phyloP scores from a whole-genome alignment of 306 rosid species.

The Oemleria cerasiformis region DNA sequence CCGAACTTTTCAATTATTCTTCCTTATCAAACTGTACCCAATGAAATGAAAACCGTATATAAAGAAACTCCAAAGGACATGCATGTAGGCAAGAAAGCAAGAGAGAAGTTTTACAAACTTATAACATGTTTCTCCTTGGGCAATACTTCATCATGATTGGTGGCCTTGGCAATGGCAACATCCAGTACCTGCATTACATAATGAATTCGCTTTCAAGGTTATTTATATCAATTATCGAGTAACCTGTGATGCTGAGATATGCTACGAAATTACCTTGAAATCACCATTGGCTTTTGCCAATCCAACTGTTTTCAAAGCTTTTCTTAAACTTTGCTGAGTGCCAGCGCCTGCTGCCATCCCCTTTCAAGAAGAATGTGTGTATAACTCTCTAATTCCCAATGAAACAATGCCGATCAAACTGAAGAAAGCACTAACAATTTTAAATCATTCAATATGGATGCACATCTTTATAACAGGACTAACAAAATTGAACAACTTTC shows the following conservation, averaged over 20 bases:
- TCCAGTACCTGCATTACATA: constrained; percentile 5
- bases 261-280: constrained; percentile 6
- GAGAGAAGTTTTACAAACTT: constrained; percentile 1
- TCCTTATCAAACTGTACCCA: background rate
- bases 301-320: constrained; percentile 21
- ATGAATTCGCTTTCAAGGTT: background rate
- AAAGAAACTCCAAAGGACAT: background rate
- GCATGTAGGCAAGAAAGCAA: background rate
- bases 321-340: constrained; percentile 18
- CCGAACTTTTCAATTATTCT: background rate
- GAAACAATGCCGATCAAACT: background rate
- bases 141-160: constrained; percentile 1
- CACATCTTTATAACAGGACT: background rate
- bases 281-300: constrained; percentile 18
- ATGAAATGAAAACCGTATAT: background rate
- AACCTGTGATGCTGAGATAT: background rate
- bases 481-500: background rate
- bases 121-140: constrained; percentile 12
- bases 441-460: background rate
- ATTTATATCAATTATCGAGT: background rate
- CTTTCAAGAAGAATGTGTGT: background rate
- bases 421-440: no score
- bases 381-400: background rate
- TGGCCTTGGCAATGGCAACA: constrained; percentile 18
- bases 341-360: constrained; percentile 18